These are phyloP conservation scores for Funneliformis geosporum DNA, from an alignment of 192 early-diverging fungal species.

Conservation along the genomic window DNA sequence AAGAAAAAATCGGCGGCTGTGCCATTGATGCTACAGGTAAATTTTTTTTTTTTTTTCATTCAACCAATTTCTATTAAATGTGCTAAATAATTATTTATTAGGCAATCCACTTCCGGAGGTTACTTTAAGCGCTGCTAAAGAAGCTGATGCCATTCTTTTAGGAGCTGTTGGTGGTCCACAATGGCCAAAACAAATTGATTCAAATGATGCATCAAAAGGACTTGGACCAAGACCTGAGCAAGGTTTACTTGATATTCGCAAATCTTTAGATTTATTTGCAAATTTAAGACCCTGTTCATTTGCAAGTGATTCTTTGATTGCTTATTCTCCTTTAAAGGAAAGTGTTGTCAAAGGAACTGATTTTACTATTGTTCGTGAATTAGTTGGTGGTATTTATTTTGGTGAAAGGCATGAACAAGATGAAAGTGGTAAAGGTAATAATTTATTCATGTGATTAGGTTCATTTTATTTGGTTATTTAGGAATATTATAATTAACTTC, in stretches of 20 bases:
- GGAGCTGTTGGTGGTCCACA: slow-evolving; percentile 98
- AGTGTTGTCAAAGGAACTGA: slow-evolving; percentile 88
- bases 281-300: slow-evolving; percentile 97
- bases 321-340: slow-evolving; percentile 88
- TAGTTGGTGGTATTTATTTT: slow-evolving; percentile 98
- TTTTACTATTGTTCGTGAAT: slow-evolving; percentile 91
- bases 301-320: slow-evolving; percentile 77
- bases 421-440: slow-evolving; percentile 64
- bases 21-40: slow-evolving; percentile 90
- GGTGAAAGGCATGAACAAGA: slow-evolving; percentile 84
- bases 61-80: not conserved
- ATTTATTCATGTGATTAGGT: not conserved
- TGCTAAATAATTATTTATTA: slow-evolving; percentile 13
- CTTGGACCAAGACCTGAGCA: slow-evolving; percentile 90
- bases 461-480: slow-evolving; percentile 8
- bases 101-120: slow-evolving; percentile 75
- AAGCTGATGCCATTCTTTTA: slow-evolving; percentile 88
- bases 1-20: slow-evolving; percentile 86
- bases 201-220: slow-evolving; percentile 64
- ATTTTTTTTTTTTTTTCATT: not conserved
- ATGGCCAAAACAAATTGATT: slow-evolving; percentile 76
- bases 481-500: not conserved
- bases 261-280: slow-evolving; percentile 91
- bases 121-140: slow-evolving; percentile 79
- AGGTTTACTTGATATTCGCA: slow-evolving; percentile 89